These are phyloP conservation scores for Graphium sp. DNA, from an alignment of 2,329 filamentous ascomycete genomes.

Conservation along the genomic window DNA sequence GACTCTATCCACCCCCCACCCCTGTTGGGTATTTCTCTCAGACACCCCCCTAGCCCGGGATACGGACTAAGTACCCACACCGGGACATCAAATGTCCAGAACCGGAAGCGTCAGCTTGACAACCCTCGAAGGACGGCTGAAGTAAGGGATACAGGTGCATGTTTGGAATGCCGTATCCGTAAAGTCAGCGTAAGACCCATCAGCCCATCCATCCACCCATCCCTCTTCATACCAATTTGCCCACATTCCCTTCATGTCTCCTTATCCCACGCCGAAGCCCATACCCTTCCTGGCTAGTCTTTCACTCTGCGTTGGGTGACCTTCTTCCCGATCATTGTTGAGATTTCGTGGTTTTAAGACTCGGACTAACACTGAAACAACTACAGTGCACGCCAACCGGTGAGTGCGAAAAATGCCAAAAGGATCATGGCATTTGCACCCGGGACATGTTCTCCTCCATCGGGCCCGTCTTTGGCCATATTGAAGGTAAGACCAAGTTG, in stretches of 20 bases:
- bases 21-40: too few relatives aligned
- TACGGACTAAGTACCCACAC: too few relatives aligned
- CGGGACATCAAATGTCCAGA: slow-evolving; percentile 2
- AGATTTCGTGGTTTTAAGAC: background rate
- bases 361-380: background rate
- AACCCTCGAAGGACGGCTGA: slow-evolving; percentile 3
- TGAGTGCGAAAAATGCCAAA: slow-evolving; percentile 10
- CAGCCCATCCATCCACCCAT: too few relatives aligned
- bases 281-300: background rate
- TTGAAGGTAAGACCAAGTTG: slow-evolving; percentile 4
- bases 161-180: slow-evolving; percentile 4
- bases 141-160: slow-evolving; percentile 4
- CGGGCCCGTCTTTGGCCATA: slow-evolving; percentile 3
- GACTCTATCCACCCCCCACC: slow-evolving; percentile 3
- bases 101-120: slow-evolving; percentile 2
- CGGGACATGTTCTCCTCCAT: slow-evolving; percentile 8
- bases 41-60: too few relatives aligned
- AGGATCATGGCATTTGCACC: slow-evolving; percentile 7
- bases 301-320: background rate
- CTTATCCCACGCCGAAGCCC: too few relatives aligned
- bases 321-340: background rate
- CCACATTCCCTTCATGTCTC: too few relatives aligned
- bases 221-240: too few relatives aligned
- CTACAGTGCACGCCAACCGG: background rate
- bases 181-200: slow-evolving; percentile 4